A percentile compares a stretch with the other conserved stretches of the same genome.
Evolutionary conservation across 352 stramenopile species (phyloP).

Genomic region (Pythium utonaiense): DNA sequence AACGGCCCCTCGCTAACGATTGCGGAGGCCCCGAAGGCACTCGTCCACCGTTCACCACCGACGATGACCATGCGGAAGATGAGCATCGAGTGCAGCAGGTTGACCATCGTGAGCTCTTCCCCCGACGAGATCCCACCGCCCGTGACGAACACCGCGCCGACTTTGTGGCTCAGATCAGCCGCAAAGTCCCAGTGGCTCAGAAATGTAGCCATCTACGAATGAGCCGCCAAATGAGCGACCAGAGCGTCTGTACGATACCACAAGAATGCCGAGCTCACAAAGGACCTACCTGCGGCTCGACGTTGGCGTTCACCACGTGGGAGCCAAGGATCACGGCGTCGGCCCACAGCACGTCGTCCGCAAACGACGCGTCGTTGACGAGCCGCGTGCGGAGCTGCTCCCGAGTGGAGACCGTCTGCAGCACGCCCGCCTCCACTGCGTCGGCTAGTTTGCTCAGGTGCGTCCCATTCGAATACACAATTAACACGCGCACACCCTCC

Average conservation of each 20-base stretch:
- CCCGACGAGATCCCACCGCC: constrained; percentile 76
- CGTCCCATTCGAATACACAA: constrained; percentile 67
- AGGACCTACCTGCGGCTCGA: constrained; percentile 67
- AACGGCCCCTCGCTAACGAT: constrained; percentile 79
- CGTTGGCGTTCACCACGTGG: constrained; percentile 86
- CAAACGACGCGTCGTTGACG: constrained; percentile 66
- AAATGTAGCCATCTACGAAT: constrained; percentile 56
- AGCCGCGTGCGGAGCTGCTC: constrained; percentile 48
- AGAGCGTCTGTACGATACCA: not conserved
- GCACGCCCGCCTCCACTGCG: constrained; percentile 53
- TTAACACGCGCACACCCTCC: constrained; percentile 48
- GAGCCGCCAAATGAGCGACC: not conserved
- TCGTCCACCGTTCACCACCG: constrained; percentile 82
- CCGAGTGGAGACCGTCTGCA: constrained; percentile 28
- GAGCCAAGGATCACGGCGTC: constrained; percentile 83
- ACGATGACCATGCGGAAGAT: constrained; percentile 87
- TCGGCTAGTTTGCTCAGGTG: constrained; percentile 69
- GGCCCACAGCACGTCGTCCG: constrained; percentile 75
- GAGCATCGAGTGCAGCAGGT: constrained; percentile 83
- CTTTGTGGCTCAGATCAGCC: constrained; percentile 75
- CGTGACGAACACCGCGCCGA: constrained; percentile 84
- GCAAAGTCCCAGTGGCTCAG: constrained; percentile 68
- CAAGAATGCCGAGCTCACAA: not conserved
- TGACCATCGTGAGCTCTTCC: constrained; percentile 85
- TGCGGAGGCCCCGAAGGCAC: constrained; percentile 77